Evolutionary conservation across 495 filamentous ascomycete genomes (phyloP).

Genomic region (Xylaria castorea): DNA sequence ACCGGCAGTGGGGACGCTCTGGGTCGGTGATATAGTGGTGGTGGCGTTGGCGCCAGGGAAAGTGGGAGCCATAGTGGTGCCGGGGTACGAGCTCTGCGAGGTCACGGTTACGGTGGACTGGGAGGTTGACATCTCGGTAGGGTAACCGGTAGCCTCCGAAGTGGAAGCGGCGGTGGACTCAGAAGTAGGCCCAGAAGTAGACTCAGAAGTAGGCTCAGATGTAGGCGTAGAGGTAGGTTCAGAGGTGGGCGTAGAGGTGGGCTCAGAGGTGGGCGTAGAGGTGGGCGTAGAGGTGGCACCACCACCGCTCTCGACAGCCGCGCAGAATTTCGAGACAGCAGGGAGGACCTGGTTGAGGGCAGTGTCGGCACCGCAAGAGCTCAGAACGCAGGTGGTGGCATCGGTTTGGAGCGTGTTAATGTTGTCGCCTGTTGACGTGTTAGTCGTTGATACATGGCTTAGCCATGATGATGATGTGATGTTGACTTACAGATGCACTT

Average conservation of each 20-base stretch:
- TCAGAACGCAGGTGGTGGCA: constrained; percentile 49
- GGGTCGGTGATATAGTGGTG: constrained; percentile 3
- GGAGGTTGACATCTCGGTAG: constrained; percentile 2
- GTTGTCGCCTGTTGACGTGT: constrained; percentile 35
- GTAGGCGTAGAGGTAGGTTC: neutral
- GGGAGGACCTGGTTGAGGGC: constrained; percentile 50
- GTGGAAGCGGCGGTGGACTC: constrained; percentile 1
- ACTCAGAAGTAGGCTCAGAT: neutral
- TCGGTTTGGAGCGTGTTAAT: constrained; percentile 37
- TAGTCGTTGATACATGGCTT: neutral
- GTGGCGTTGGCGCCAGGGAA: neutral
- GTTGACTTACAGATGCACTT: constrained; percentile 47
- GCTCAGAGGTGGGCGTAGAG: constrained; percentile 15
- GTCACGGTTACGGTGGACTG: neutral
- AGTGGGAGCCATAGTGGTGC: constrained; percentile 12
- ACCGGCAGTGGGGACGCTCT: constrained; percentile 32
- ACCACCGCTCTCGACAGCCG: constrained; percentile 32
- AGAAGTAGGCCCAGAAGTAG: constrained; percentile 1
- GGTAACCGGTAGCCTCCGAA: constrained; percentile 1
- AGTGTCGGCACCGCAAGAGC: constrained; percentile 41
- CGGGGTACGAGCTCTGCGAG: constrained; percentile 21
- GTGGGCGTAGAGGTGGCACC: constrained; percentile 15
- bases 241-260: neutral
- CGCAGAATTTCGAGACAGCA: constrained; percentile 46
- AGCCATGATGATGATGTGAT: neutral